Evolutionary conservation across 2,329 filamentous ascomycete genomes (phyloP).

Genomic region (Diaporthe sp.): DNA sequence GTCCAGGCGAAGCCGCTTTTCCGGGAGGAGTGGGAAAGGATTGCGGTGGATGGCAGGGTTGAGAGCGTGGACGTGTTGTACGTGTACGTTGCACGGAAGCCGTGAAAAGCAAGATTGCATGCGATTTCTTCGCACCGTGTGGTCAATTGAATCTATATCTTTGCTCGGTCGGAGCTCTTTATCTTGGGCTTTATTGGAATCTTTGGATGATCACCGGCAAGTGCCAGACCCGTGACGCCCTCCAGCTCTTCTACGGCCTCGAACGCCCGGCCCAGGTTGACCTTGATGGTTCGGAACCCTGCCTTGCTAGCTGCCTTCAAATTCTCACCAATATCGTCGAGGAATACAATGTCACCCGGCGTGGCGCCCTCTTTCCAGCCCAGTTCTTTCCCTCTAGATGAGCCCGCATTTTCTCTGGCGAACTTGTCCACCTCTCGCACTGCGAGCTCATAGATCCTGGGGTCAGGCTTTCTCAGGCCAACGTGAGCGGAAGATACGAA

Average conservation of each 20-base stretch:
- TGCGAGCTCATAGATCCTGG: constrained; percentile 81
- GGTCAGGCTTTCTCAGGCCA: constrained; percentile 88
- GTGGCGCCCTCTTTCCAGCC: constrained; percentile 64
- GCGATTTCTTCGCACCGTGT: neutral
- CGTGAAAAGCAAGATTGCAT: neutral
- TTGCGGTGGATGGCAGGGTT: constrained; percentile 44
- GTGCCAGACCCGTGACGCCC: constrained; percentile 72
- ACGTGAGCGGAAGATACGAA: constrained; percentile 90
- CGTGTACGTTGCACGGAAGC: constrained; percentile 43
- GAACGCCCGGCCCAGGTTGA: constrained; percentile 79
- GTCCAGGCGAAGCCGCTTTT: constrained; percentile 42
- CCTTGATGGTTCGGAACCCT: constrained; percentile 88
- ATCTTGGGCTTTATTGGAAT: constrained; percentile 55
- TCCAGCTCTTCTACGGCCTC: constrained; percentile 88
- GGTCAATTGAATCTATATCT: constrained; percentile 48
- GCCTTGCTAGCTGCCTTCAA: constrained; percentile 79
- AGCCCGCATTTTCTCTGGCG: constrained; percentile 61
- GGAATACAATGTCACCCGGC: constrained; percentile 80
- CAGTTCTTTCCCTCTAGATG: constrained; percentile 48
- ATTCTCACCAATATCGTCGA: constrained; percentile 96
- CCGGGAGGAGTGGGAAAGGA: constrained; percentile 43
- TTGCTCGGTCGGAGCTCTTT: constrained; percentile 48
- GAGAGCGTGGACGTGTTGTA: constrained; percentile 44
- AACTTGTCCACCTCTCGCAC: constrained; percentile 73
- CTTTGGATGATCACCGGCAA: constrained; percentile 67